These are phyloP conservation scores for Kickxella alabastrina DNA, from an alignment of 192 early-diverging fungal species.

Conservation along the genomic window DNA sequence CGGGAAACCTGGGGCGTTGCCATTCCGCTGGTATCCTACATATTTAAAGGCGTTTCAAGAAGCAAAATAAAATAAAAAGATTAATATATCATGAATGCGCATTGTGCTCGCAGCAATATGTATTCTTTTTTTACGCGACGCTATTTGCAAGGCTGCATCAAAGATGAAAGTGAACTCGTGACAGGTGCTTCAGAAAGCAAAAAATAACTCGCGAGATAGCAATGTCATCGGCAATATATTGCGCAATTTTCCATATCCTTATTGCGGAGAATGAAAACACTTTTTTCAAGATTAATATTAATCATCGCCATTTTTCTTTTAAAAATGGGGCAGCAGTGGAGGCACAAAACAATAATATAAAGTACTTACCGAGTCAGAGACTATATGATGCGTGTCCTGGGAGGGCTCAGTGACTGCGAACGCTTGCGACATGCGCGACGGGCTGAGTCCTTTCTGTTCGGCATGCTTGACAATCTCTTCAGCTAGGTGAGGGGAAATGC, in stretches of 20 bases:
- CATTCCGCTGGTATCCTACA: constrained; percentile 34
- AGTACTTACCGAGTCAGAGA: not conserved
- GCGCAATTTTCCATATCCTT: no score
- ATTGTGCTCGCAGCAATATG: not conserved
- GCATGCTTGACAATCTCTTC: constrained; percentile 7
- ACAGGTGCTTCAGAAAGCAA: not conserved
- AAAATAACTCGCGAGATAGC: no score
- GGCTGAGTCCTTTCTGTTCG: not conserved
- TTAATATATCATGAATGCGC: not conserved
- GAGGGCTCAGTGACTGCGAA: no score
- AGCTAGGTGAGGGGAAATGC: constrained; percentile 15
- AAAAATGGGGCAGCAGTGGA: no score
- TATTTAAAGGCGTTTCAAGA: not conserved
- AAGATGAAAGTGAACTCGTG: not conserved
- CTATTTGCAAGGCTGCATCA: not conserved
- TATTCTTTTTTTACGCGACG: no score
- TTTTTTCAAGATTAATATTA: no score
- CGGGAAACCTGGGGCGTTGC: constrained; percentile 41
- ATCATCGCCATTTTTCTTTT: no score
- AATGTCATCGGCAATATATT: no score
- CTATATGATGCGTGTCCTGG: not conserved
- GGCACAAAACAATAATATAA: not conserved
- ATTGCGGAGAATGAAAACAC: no score
- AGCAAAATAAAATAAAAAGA: no score
- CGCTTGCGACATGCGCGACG: no score